Evolutionary conservation across 805 yeast species (phyloP), one percentile per base, ranked within the genome.

Genomic region (Ogataea glucozyma): DNA sequence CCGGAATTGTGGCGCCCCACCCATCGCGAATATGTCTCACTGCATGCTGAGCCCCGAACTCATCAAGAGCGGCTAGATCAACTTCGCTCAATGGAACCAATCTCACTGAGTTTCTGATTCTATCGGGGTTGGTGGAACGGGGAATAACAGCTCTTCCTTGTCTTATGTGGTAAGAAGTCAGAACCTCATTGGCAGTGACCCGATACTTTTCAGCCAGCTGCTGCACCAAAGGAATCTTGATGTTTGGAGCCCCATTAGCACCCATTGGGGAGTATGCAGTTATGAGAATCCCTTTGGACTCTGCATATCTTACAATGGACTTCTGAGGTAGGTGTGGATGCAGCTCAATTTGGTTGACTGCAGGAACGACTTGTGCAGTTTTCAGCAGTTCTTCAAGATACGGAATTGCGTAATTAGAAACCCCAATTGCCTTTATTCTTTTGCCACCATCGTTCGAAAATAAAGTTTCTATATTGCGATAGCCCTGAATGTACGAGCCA

Each of bases 391-490:
- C 54, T 33, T 63, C 54, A 38, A 69, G 42, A 40, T 63, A 61
- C 29, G 56, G 56, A 20, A 62, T 46, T 6, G 47, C 37, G 21
- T 32, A 44, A 54, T 72, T 73, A 12, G 75, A 68, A 14, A 73
- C 75, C 18, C 78, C 78, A 53, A 73, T 68, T 12, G 75, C 60
- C 43, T 62, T 68, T 21, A 66, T 58, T 46, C 65, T 63, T 46
- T 65, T 64, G 22, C 72, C 70, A 18, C 73, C 71, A 27, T 58
- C 69, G 29, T 59, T 69, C 10, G 19, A 10, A 61, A 77, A 88
- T 33, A 83, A 83, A 11, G 86, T 89, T 43, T 85, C 88, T 40
- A 83, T 67, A 46, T 81, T 80, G 56, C 80, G 78, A 48, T 74
- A 76, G 16, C 88, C 88, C 27, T 79, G 76, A 9, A 90, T 61